Base-by-base conservation (phyloP, 306 rosid genomes). In the Quercus cerris region DNA sequence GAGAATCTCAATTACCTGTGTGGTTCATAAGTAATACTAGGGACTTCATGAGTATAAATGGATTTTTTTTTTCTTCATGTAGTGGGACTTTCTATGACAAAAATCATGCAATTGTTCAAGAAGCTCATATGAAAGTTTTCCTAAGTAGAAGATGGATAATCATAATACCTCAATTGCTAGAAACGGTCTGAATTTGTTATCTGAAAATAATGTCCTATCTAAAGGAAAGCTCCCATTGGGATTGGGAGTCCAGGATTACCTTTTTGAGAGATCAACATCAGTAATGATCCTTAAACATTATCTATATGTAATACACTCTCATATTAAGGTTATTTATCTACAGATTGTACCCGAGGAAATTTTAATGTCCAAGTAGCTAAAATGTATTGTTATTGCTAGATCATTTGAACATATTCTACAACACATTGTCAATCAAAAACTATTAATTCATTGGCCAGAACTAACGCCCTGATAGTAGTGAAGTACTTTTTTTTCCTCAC, bases 401-500 rank as follows among this genome's bases (percentile, higher is more conserved):
- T 58, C 22, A 49, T 46, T 51, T 23, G 51, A 71, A 22, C 14
- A 44, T 14, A 46, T 52, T 22, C 55, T 22, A 49, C 51, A 23
- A 22, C 15, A 46, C 33, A 27, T 46, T 71, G 58, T 17, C 11
- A 49, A 49, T 71, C 51, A 67, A 67, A 33, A 44, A 22, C 11
- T 3, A 14, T 67, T 19, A 67, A 35, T 25, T 67, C 5, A 14
- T 67, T 19, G 52, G 14, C 11, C 52, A 4, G 51, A 67, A 19
- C 15, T n/a, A 5, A 19, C 1, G 52, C 12, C 22, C 13, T 67
- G 27, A 33, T 35, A 67, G 51, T 25, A 67, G 4, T 22, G 12
- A 18, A 35, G 20, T 67, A 19, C 33, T 6, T 13, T 27, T 35
- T 23, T 66, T 58, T 73, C 62, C 41, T 89, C 85, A 94, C 73